These are phyloP conservation scores for Pleodorina starrii DNA, from an alignment of 139 green algal genomes.

Conservation along the genomic window DNA sequence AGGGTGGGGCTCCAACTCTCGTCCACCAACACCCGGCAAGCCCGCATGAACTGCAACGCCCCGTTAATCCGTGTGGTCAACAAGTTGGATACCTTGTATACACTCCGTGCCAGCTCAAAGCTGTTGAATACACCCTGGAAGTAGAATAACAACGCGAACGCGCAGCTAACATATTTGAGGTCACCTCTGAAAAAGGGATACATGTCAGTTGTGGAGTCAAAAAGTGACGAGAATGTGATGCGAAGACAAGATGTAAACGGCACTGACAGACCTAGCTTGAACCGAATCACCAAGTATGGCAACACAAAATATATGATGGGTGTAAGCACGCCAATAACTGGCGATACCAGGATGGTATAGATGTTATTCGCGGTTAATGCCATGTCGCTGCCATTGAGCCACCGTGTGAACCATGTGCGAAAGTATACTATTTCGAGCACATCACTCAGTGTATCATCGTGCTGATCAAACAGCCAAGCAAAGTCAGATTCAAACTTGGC, in stretches of 20 bases:
- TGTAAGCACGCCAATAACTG: too few relatives aligned
- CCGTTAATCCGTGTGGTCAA: neutral
- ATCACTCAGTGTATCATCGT: neutral
- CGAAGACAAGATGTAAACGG: neutral
- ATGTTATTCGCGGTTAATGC: neutral
- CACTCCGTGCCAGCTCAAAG: neutral
- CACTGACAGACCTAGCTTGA: neutral
- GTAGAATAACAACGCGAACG: neutral
- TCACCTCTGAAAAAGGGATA: too few relatives aligned
- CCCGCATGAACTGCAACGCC: neutral
- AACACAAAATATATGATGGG: neutral
- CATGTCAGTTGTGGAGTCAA: too few relatives aligned
- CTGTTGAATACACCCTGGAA: neutral
- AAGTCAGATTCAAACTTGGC: neutral
- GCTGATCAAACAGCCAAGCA: neutral
- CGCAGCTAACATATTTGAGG: neutral
- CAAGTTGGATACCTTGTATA: neutral
- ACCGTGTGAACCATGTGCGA: too few relatives aligned
- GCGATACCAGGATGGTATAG: neutral
- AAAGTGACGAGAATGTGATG: neutral
- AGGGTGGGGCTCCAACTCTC: neutral
- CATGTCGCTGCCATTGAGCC: neutral
- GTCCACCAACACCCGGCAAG: neutral
- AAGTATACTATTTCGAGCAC: conserved; percentile 4
- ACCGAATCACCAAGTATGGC: neutral